Evolutionary conservation across 2,329 filamentous ascomycete species (phyloP).

Genomic region (Aureobasidium sp.): DNA sequence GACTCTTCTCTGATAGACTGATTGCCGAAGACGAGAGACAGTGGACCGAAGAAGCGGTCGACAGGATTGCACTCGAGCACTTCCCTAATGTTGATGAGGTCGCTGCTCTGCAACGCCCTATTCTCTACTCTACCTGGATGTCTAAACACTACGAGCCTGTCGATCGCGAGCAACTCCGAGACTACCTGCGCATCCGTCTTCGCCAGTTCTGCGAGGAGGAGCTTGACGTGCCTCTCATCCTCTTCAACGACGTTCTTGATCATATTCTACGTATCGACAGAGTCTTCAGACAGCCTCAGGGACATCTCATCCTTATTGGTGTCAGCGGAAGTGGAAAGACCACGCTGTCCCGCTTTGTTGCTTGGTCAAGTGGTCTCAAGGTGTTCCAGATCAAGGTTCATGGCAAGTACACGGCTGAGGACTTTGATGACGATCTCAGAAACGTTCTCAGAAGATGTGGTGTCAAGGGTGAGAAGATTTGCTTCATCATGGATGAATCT

Average conservation of each 20-base stretch:
- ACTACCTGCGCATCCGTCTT: slow-evolving; percentile 94
- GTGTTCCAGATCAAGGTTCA: slow-evolving; percentile 99
- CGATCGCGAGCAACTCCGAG: slow-evolving; percentile 85
- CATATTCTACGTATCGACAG: slow-evolving; percentile 97
- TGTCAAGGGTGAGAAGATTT: slow-evolving; percentile 98
- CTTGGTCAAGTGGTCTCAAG: slow-evolving; percentile 99
- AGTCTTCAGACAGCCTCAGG: slow-evolving; percentile 96
- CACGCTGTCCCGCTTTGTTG: slow-evolving; percentile 92
- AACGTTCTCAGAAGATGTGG: slow-evolving; percentile 89
- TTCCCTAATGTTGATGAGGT: slow-evolving; percentile 95
- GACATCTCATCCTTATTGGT: slow-evolving; percentile 95
- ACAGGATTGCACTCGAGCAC: slow-evolving; percentile 76
- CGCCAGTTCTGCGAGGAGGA: slow-evolving; percentile 99
- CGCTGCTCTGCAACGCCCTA: slow-evolving; percentile 82
- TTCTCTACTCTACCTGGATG: slow-evolving; percentile 98
- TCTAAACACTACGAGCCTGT: slow-evolving; percentile 98
- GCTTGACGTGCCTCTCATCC: slow-evolving; percentile 92
- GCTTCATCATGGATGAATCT: slow-evolving; percentile 99
- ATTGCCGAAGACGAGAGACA: slow-evolving; percentile 88
- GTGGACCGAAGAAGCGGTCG: slow-evolving; percentile 88
- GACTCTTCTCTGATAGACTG: slow-evolving; percentile 94
- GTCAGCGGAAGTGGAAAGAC: slow-evolving; percentile 99
- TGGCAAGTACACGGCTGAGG: slow-evolving; percentile 93
- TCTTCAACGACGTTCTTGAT: slow-evolving; percentile 99
- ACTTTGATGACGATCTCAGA: slow-evolving; percentile 96